Conservation (phyloP, 495 filamentous ascomycete genomes). For the Arthonia radiata region DNA sequence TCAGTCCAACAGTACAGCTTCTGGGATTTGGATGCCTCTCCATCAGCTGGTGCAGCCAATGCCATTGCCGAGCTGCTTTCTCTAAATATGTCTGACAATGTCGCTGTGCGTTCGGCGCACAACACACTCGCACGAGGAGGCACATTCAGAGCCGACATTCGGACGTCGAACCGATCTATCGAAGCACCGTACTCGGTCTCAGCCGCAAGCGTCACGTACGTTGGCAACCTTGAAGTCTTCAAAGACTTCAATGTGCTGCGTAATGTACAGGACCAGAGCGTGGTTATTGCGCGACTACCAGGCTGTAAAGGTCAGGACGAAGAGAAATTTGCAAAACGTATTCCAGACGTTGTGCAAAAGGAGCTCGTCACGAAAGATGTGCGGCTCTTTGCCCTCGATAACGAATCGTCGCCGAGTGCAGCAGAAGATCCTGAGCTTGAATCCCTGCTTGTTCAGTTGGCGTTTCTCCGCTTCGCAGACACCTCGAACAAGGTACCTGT, state of each 20-base stretch:
- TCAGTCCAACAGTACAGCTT: constrained; percentile 63
- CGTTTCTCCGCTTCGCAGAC: constrained; percentile 53
- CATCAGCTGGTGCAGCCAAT: constrained; percentile 33
- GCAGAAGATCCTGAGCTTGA: constrained; percentile 30
- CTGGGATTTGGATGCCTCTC: constrained; percentile 72
- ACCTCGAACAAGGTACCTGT: too few relatives aligned
- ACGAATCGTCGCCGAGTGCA: constrained; percentile 34
- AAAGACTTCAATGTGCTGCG: constrained; percentile 46
- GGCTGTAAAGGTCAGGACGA: constrained; percentile 58
- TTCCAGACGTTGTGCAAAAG: constrained; percentile 40
- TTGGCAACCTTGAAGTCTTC: constrained; percentile 57
- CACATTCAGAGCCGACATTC: constrained; percentile 58
- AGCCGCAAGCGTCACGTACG: constrained; percentile 50
- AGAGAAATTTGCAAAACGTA: constrained; percentile 46
- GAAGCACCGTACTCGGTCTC: constrained; percentile 64
- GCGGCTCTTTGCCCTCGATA: constrained; percentile 49
- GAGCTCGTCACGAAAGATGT: constrained; percentile 40
- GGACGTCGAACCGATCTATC: constrained; percentile 53
- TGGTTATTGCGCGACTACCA: constrained; percentile 48
- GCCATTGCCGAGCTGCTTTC: constrained; percentile 50
- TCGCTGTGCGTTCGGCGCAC: constrained; percentile 46
- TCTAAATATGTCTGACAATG: constrained; percentile 45
- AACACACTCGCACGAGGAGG: constrained; percentile 83
- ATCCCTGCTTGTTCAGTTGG: constrained; percentile 39
- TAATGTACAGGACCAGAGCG: constrained; percentile 43